Conservation (phyloP, 1,139 yeast species). For the Taphrina flavorubra region DNA sequence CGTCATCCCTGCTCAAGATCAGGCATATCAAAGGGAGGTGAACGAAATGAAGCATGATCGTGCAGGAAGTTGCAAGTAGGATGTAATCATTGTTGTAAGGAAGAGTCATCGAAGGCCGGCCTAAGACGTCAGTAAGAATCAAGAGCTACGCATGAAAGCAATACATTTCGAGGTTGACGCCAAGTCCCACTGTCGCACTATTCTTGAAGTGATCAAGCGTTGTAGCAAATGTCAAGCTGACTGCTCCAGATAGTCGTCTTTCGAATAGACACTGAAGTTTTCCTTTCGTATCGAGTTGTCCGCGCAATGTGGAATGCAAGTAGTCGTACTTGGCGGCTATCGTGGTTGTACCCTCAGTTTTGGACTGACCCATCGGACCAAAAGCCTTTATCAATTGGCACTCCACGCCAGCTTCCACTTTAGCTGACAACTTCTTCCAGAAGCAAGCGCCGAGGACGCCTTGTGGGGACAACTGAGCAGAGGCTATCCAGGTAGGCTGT, state of each 20-base stretch:
- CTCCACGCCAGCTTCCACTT: constrained; percentile 96
- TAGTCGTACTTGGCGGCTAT: constrained; percentile 97
- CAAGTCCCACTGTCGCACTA: constrained; percentile 85
- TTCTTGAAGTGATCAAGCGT: constrained; percentile 91
- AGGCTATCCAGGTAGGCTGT: constrained; percentile 86
- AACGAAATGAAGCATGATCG: too few relatives aligned
- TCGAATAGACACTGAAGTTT: constrained; percentile 90
- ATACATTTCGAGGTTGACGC: constrained; percentile 82
- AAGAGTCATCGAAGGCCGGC: constrained; percentile 32
- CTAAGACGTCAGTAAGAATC: constrained; percentile 8
- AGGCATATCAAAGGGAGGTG: too few relatives aligned
- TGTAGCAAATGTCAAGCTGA: constrained; percentile 87
- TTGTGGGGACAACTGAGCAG: constrained; percentile 65
- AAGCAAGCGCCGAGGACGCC: constrained; percentile 74
- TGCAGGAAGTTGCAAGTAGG: too few relatives aligned
- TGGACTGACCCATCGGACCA: constrained; percentile 73
- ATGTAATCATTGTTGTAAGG: constrained; percentile 7
- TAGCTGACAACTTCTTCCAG: constrained; percentile 91
- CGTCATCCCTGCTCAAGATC: too few relatives aligned
- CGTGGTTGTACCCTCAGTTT: constrained; percentile 92
- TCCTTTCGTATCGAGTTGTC: constrained; percentile 90
- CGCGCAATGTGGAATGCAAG: constrained; percentile 95
- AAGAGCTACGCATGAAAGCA: constrained; percentile 63
- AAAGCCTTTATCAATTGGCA: constrained; percentile 81
- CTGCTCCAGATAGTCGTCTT: constrained; percentile 90